Evolutionary conservation across 1,284 basidiomycete genomes (phyloP), one percentile per base, ranked within the genome.

Genomic region (Trichosporon faecale): DNA sequence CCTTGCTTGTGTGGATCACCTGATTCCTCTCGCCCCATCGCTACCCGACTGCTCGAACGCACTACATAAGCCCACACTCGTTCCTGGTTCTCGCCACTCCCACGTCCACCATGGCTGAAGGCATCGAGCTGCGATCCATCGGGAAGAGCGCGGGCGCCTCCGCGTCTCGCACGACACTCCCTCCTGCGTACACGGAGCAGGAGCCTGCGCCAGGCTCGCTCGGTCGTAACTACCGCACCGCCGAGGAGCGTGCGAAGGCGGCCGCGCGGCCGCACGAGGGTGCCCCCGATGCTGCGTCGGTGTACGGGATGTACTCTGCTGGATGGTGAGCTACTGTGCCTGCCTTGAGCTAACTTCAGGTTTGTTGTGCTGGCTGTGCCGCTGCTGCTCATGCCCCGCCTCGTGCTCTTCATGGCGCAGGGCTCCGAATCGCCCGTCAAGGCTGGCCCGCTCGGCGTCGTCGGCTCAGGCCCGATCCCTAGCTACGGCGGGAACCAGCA

Each of bases 401-500:
- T 84, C 63, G 72, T 84, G 14, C 72, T 83, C 65, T 84, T 83
- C 76, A 78, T 84, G 71, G 75, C 81, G 4, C 81, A 83, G 67
- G 37, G 60, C 67, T 55, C 75, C n/a, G 57, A 55, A 29, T 16
- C 66, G 21, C 44, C 67, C 8, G 46, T 57, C 33, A 37, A 65
- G 49, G 33, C 67, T 0, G 66, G 66, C 3, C 67, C 61, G 16
- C 44, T 68, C 23, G 63, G 49, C 44, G 61, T 40, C 5, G 31
- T 64, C 67, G 27, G 12, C 35, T 52, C 63, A 9, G 66, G 66
- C 1, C 66, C 68, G 18, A 40, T 60, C 14, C 68, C 73, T 5
- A 31, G 57, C 46, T 69, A 74, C 55, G 68, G 74, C 57, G 70
- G 77, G 23, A 72, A 75, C 18, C 81, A 82, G 69, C 82, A 79